phyloP scores from a whole-genome alignment of 1,284 basidiomycete species.

The Bjerkandera adusta region DNA sequence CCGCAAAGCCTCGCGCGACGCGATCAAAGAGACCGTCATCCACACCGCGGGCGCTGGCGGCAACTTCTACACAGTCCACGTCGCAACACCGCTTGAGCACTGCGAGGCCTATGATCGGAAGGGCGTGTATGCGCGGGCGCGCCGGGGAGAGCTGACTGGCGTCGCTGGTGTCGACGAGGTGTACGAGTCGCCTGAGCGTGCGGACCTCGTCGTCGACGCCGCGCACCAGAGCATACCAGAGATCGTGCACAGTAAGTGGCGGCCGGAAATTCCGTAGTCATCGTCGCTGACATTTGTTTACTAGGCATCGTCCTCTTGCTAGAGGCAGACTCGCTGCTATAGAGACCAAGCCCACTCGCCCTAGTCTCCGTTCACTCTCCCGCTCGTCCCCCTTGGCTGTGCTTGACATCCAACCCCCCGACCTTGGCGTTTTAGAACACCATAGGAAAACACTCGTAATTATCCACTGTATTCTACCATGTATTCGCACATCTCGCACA shows the following conservation, averaged over 20 bases:
- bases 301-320: constrained; percentile 56
- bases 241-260: constrained; percentile 84
- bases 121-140: constrained; percentile 83
- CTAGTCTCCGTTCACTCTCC: not conserved
- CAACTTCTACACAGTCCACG: constrained; percentile 95
- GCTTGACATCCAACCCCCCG: constrained; percentile 1
- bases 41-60: constrained; percentile 81
- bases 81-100: constrained; percentile 87
- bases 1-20: constrained; percentile 76
- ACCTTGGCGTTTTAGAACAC: not conserved
- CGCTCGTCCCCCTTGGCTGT: not conserved
- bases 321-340: constrained; percentile 48
- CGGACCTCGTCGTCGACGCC: constrained; percentile 83
- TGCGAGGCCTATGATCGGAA: constrained; percentile 90
- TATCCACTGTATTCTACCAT: constrained; percentile 4
- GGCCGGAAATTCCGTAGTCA: too few relatives aligned
- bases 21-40: constrained; percentile 74
- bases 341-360: constrained; percentile 13
- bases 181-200: constrained; percentile 82
- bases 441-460: too few relatives aligned
- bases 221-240: constrained; percentile 85
- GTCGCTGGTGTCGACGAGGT: constrained; percentile 88
- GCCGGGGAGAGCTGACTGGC: constrained; percentile 82
- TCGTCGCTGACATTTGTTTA: too few relatives aligned
- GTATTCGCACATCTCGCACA: not conserved